Conservation (phyloP, 73 alveolate species). For the Uronychia setigera region DNA sequence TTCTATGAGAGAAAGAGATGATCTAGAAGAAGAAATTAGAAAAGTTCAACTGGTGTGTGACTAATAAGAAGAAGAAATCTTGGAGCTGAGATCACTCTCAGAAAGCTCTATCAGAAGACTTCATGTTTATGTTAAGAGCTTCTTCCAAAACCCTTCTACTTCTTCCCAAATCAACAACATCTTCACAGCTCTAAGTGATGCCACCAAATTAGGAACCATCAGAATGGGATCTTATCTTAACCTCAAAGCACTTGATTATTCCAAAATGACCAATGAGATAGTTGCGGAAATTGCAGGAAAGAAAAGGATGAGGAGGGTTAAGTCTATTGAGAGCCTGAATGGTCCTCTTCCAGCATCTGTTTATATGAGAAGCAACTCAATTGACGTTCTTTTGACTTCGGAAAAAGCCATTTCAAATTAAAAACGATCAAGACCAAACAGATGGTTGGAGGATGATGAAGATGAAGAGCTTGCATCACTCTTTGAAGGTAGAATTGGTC, state of each 20-base stretch:
- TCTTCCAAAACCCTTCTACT: background rate
- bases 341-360: background rate
- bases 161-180: background rate
- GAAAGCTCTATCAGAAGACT: background rate
- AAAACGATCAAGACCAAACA: background rate
- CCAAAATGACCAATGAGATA: background rate
- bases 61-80: slow-evolving; percentile 12
- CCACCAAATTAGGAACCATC: background rate
- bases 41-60: slow-evolving; percentile 15
- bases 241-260: background rate
- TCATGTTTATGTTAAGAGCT: background rate
- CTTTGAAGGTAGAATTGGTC: background rate
- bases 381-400: background rate
- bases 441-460: background rate
- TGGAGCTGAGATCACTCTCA: slow-evolving; percentile 3
- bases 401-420: background rate
- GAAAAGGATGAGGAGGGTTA: background rate
- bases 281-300: background rate
- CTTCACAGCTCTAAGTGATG: background rate
- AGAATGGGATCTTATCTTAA: background rate
- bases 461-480: background rate
- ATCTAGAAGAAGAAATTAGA: slow-evolving; percentile 31
- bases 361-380: background rate
- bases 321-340: background rate
- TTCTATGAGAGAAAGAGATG: background rate